Conservation (phyloP, 1,284 basidiomycete genomes). For the Moniliella sp. region DNA sequence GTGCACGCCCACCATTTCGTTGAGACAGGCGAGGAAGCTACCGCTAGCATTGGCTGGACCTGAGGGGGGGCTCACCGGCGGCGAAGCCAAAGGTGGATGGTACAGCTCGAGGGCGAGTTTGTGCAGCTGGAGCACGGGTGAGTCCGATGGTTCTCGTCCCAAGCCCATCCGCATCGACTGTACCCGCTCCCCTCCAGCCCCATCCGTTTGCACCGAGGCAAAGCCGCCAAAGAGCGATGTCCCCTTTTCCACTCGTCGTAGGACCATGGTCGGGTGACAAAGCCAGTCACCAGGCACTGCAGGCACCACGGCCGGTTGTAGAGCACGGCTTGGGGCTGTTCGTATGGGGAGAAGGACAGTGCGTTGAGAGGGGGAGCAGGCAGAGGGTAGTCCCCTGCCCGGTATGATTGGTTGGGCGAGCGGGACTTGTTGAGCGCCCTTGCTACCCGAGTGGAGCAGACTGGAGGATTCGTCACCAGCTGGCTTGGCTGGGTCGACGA, state of each 20-base stretch:
- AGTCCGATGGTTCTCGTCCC: too few species aligned
- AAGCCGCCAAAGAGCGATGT: slow-evolving; percentile 69
- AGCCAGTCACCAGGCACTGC: slow-evolving; percentile 77
- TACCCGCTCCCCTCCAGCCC: slow-evolving; percentile 47
- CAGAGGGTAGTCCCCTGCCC: slow-evolving; percentile 39
- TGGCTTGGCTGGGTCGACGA: slow-evolving; percentile 49
- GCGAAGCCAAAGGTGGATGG: slow-evolving; percentile 5
- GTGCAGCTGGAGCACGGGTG: slow-evolving; percentile 77
- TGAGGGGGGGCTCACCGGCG: slow-evolving; percentile 1
- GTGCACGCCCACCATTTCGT: slow-evolving; percentile 22
- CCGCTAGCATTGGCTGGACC: slow-evolving; percentile 8
- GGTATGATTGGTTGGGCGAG: neutral
- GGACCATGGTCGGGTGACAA: slow-evolving; percentile 78
- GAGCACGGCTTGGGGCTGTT: slow-evolving; percentile 41
- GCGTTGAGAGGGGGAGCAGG: slow-evolving; percentile 70
- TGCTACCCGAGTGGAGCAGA: too few species aligned
- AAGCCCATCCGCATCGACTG: slow-evolving; percentile 79
- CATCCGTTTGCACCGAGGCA: slow-evolving; percentile 47
- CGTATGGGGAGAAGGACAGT: slow-evolving; percentile 43
- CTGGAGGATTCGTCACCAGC: slow-evolving; percentile 36
- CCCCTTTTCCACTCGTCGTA: slow-evolving; percentile 75
- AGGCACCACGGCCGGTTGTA: slow-evolving; percentile 89
- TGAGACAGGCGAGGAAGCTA: slow-evolving; percentile 21
- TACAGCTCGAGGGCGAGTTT: slow-evolving; percentile 36
- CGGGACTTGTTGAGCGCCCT: neutral